Conservation (phyloP, 306 rosid genomes). For the Potentilla sterilis region DNA sequence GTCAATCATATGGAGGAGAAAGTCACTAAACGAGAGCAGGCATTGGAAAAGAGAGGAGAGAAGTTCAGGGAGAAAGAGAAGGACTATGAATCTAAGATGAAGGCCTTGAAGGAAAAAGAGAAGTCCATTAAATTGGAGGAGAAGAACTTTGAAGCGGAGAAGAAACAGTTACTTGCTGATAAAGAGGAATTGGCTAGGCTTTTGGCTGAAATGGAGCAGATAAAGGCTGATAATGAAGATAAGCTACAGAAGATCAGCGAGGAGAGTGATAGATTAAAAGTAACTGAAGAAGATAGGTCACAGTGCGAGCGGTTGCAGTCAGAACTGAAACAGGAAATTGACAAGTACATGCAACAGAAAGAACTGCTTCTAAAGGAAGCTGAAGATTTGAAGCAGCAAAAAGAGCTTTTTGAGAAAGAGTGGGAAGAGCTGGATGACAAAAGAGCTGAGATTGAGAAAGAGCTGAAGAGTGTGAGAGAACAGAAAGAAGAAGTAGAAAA, state of each 20-base stretch:
- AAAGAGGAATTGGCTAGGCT: slow-evolving; percentile 61
- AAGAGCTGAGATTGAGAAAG: slow-evolving; percentile 75
- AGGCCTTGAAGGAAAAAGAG: slow-evolving; percentile 73
- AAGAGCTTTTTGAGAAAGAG: slow-evolving; percentile 87
- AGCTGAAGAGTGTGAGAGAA: slow-evolving; percentile 52
- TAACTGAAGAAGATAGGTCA: slow-evolving; percentile 78
- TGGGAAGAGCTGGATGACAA: slow-evolving; percentile 95
- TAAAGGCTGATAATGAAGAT: slow-evolving; percentile 57
- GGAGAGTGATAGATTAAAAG: slow-evolving; percentile 57
- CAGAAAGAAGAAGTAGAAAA: slow-evolving; percentile 70
- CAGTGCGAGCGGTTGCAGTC: slow-evolving; percentile 71
- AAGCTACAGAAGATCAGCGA: slow-evolving; percentile 60
- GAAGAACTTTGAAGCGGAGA: slow-evolving; percentile 61
- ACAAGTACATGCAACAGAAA: slow-evolving; percentile 77
- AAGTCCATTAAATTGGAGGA: slow-evolving; percentile 64
- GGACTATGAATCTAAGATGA: slow-evolving; percentile 67
- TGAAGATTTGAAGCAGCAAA: slow-evolving; percentile 84
- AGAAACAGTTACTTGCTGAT: slow-evolving; percentile 50
- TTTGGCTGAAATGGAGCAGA: slow-evolving; percentile 68
- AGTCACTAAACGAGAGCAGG: slow-evolving; percentile 75
- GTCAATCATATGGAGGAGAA: slow-evolving; percentile 83
- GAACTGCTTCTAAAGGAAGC: slow-evolving; percentile 79
- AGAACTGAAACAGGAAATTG: slow-evolving; percentile 80
- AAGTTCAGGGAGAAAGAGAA: slow-evolving; percentile 91
- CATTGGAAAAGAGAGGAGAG: slow-evolving; percentile 75